Base-by-base conservation (phyloP, 2,329 filamentous ascomycete genomes). In the Aspergillus sp. region DNA sequence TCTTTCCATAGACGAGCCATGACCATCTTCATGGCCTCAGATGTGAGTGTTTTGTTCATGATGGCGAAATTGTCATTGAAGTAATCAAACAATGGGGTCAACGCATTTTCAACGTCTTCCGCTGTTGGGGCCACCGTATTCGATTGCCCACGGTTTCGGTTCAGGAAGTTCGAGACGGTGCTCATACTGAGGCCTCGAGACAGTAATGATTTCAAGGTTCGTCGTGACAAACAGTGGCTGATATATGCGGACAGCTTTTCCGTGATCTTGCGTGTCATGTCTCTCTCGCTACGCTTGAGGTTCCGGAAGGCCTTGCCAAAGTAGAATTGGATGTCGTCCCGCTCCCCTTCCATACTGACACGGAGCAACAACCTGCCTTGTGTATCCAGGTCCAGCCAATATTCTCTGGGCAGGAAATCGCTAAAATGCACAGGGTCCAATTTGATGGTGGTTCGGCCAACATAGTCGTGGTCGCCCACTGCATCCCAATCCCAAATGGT, bases 1-100 rank as follows among this genome's bases (percentile, higher is more conserved):
- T 98, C 93, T 69, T 98, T 98, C 93, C 93, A 98, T 4, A 98
- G 72, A 40, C 93, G 82, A 26, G 89, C 94, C 93, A 98, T 98
- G 58, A 98, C 93, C 64, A 93, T 90, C 57, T 90, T 82, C 91
- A 98, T 96, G n/a, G 93, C 94, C 48, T 88, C 84, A 48, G 89
- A 85, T 1, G 93, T 97, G 47, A 98, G 74, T 0, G 91, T 96
- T 67, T 93, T 83, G 71, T 97, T 96, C 90, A 98, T 95, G 57
- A 97, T 95, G 49, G 89, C 88, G 68, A 98, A 98, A 61, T 98
- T 98, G 64, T 96, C 91, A 64, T 98, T 88, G 63, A 98, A 98
- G 66, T 98, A 98, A 45, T 82, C 80, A 63, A 96, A 93, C 1
- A 98, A 77, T 4, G 89, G 86, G 56, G 86, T 83, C 8, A 98